Conservation (phyloP, 371 early-diverging fungal genomes). For the Homolaphlyctis polyrhiza region DNA sequence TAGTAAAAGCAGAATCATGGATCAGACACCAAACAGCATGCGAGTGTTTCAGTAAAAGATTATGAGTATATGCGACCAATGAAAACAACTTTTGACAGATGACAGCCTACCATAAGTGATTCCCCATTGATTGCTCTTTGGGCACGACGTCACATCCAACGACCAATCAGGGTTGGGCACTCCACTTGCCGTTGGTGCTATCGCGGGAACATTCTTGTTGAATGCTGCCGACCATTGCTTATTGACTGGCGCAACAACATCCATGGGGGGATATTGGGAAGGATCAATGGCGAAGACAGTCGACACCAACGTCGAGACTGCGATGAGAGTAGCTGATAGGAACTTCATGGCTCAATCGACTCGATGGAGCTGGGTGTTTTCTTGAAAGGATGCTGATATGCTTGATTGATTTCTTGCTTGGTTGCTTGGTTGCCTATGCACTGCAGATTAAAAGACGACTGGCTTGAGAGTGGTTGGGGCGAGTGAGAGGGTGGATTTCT, state of each 20-base stretch:
- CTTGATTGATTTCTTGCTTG: neutral
- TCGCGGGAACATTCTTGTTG: neutral
- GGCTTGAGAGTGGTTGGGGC: neutral
- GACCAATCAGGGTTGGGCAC: neutral
- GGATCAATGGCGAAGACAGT: neutral
- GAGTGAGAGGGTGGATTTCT: neutral
- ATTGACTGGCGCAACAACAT: neutral
- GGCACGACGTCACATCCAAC: neutral
- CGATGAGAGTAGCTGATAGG: neutral
- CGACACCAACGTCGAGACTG: neutral
- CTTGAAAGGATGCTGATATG: neutral
- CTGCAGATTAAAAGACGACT: neutral
- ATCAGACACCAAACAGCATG: neutral
- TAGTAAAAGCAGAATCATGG: neutral
- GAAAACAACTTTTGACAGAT: neutral
- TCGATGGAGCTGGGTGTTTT: too few relatives aligned
- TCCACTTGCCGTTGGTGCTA: neutral
- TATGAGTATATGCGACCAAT: neutral
- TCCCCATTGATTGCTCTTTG: neutral
- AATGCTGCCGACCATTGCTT: neutral
- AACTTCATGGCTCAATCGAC: neutral
- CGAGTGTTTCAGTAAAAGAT: neutral
- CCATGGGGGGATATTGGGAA: neutral
- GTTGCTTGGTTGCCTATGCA: neutral
- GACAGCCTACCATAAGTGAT: neutral